Conservation (phyloP, 1,139 yeast genomes). For the Geotrichum cucujoidarum region DNA sequence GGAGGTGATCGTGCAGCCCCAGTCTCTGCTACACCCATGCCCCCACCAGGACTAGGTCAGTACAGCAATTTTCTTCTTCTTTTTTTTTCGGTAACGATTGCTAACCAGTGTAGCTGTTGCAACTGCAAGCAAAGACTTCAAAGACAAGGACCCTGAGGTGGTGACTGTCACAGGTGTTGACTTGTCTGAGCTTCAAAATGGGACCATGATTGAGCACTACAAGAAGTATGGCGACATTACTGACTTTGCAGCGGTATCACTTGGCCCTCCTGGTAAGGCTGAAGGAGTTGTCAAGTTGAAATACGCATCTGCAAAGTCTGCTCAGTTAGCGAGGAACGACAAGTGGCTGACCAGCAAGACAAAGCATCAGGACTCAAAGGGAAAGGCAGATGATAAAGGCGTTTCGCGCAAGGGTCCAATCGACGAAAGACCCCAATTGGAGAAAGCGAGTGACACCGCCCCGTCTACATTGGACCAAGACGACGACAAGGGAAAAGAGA, state of each 20-base stretch:
- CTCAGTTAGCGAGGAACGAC: conserved; percentile 1
- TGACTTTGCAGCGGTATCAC: conserved; percentile 6
- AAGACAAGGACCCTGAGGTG: conserved; percentile 5
- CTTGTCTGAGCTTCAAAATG: conserved; percentile 5
- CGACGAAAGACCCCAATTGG: neutral
- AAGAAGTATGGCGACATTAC: conserved; percentile 8
- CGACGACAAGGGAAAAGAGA: too few relatives aligned
- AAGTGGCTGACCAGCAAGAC: neutral
- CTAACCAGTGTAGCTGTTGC: neutral
- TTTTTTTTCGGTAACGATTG: neutral
- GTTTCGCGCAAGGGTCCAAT: too few relatives aligned
- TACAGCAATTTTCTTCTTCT: neutral
- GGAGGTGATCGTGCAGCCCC: conserved; percentile 3
- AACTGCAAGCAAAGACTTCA: neutral
- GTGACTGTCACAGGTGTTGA: conserved; percentile 7
- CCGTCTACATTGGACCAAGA: neutral
- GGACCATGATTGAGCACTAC: conserved; percentile 2
- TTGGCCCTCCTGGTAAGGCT: neutral
- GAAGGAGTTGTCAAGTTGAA: conserved; percentile 7
- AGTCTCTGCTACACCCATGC: neutral
- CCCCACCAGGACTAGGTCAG: conserved; percentile 16
- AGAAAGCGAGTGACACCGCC: neutral
- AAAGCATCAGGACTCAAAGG: neutral
- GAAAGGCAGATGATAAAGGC: neutral
- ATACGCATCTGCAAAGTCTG: conserved; percentile 1